phyloP scores from a whole-genome alignment of 257 asterid species.

The Cordia subcordata region DNA sequence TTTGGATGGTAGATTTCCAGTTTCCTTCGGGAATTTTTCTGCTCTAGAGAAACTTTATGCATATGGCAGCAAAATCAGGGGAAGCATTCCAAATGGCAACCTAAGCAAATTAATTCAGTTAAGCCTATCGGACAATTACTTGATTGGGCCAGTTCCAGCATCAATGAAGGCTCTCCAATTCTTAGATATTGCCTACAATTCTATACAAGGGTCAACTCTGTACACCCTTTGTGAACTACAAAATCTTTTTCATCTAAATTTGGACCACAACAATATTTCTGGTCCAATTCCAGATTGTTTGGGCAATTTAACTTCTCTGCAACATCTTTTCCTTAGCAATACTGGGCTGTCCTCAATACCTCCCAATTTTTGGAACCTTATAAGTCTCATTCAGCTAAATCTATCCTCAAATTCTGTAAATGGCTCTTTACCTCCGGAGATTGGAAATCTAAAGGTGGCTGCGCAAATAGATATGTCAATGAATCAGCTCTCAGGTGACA shows the following conservation, averaged over 20 bases:
- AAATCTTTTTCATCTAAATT: background rate
- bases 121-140: constrained; percentile 12
- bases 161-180: background rate
- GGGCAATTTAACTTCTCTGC: background rate
- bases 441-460: constrained; percentile 4
- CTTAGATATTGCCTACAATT: too few species aligned
- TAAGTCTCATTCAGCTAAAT: background rate
- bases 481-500: background rate
- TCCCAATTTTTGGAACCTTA: constrained; percentile 4
- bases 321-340: background rate
- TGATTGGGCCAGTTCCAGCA: constrained; percentile 18
- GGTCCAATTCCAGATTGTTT: constrained; percentile 1
- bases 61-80: background rate
- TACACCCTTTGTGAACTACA: background rate
- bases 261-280: background rate
- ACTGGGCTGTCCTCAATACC: background rate
- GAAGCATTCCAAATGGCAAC: background rate
- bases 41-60: constrained; percentile 11
- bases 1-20: constrained; percentile 24
- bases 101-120: constrained; percentile 18
- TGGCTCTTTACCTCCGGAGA: constrained; percentile 4
- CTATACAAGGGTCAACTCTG: background rate
- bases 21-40: constrained; percentile 12
- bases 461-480: constrained; percentile 1
- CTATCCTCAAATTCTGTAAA: constrained; percentile 2